Conservation (phyloP, 2,329 filamentous ascomycete species). For the Phaeosphaeriaceae sp. region DNA sequence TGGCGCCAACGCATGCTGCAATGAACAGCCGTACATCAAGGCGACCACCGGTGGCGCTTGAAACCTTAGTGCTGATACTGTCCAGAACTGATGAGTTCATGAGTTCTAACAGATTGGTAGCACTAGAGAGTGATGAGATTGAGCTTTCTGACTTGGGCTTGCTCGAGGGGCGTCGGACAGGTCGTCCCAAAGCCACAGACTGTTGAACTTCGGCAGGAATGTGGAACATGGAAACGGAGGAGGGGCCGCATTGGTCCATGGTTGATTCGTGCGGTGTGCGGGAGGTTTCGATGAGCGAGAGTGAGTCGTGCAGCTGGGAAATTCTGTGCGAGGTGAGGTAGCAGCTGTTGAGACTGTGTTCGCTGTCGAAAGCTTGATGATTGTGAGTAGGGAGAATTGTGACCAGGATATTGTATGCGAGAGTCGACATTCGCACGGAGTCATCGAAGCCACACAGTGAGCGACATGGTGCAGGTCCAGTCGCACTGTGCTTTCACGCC, state of each 20-base stretch:
- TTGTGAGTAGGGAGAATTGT: not conserved
- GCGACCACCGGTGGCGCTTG: not conserved
- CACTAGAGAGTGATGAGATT: not conserved
- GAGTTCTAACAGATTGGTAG: not conserved
- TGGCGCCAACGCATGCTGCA: constrained; percentile 6
- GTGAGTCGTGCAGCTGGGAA: not conserved
- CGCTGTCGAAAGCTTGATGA: not conserved
- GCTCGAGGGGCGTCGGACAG: not conserved
- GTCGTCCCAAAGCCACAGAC: not conserved
- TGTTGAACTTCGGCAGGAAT: too few relatives aligned
- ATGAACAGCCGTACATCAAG: constrained; percentile 7
- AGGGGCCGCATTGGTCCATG: not conserved
- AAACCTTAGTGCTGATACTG: not conserved
- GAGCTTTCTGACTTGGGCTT: not conserved
- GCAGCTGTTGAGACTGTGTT: not conserved
- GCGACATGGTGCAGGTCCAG: not conserved
- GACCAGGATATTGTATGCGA: not conserved
- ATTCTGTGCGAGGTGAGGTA: not conserved
- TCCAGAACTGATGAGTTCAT: not conserved
- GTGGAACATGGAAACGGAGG: too few relatives aligned
- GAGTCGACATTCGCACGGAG: not conserved
- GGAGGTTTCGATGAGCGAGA: not conserved
- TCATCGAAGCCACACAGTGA: not conserved
- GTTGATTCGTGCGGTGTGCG: not conserved
- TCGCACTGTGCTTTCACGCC: not conserved